A percentile compares a stretch with the other conserved stretches of the same genome.
Conservation (phyloP, 441 rosid species). For the Geranium incanum region DNA sequence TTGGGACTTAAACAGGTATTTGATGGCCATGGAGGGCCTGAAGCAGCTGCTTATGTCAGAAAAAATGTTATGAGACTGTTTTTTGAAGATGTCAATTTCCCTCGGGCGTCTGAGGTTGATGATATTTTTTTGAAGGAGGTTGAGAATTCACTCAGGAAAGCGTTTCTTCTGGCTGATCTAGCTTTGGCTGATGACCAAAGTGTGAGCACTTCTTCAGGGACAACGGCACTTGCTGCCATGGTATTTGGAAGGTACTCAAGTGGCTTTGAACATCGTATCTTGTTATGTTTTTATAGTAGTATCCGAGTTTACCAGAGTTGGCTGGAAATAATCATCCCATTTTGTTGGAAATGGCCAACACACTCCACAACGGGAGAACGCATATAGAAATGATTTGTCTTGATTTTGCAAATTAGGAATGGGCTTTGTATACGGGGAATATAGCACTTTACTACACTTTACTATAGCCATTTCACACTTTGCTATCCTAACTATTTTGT, state of each 20-base stretch:
- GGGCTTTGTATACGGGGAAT: no score
- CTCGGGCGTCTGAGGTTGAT: slow-evolving; percentile 44
- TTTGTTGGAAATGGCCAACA: no score
- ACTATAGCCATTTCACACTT: no score
- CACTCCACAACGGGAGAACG: no score
- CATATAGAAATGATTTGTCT: no score
- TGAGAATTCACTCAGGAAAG: slow-evolving; percentile 32
- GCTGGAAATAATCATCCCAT: background rate
- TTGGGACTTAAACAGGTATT: slow-evolving; percentile 26
- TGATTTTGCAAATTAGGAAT: no score
- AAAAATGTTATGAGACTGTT: slow-evolving; percentile 40
- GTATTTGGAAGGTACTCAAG: slow-evolving; percentile 45
- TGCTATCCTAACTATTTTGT: no score
- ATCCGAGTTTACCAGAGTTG: background rate
- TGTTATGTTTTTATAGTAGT: background rate
- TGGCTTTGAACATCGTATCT: background rate
- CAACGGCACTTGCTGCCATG: slow-evolving; percentile 49
- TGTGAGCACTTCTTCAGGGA: slow-evolving; percentile 47
- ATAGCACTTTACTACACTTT: no score
- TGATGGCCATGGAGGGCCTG: slow-evolving; percentile 73
- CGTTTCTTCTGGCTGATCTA: slow-evolving; percentile 44
- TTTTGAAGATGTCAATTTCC: slow-evolving; percentile 51
- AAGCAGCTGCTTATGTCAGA: slow-evolving; percentile 48
- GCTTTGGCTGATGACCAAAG: slow-evolving; percentile 46
- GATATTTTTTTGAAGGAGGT: slow-evolving; percentile 45